Evolutionary conservation across 2,329 filamentous ascomycete genomes (phyloP), one percentile per base, ranked within the genome.

Genomic region (Pyricularia pennisetigena): DNA sequence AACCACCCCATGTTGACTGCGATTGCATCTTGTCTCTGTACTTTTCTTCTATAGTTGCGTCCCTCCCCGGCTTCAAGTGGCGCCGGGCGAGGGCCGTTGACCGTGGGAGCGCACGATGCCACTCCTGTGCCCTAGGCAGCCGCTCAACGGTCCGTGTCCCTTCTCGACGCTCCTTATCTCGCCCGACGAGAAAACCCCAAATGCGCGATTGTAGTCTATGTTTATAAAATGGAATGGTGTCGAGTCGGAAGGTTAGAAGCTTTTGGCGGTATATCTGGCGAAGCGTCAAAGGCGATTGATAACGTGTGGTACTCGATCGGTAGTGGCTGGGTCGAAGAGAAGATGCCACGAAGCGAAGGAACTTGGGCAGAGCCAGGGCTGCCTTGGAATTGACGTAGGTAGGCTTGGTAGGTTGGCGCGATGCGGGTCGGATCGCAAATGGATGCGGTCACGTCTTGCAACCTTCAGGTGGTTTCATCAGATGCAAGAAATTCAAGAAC

Each of bases 181-280:
- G 85, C 72, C 83, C 82, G 70, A 94, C 80, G 68, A 96, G 83
- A 71, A 89, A 91, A 64, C 84, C 85, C 76, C 95, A 96, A 71
- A 97, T 87, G 68, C 88, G 86, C 54, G 89, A 89, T 78, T 97
- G 93, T 9, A 92, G 80, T 67, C 85, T 83, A 75, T 89, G 87
- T 74, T 90, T 91, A 73, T 92, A 84, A 66, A 83, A 81, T 14
- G 92, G 91, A 28, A 97, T 78, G 5, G 86, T 91, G 73, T 93
- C 87, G 83, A 92, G 86, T 71, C 88, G 91, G 76, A 97, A 88
- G 72, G 84, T 82, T 73, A 89, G 84, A 68, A 95, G 82, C 70
- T 85, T 86, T 69, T 88, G 85, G 75, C 87, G 88, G 73, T 88
- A 88, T 72, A 83, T 86, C 70, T 86, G 83, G 76, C 86, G 86